These are phyloP conservation scores for Trichoderma polysporum DNA, from an alignment of 2,329 filamentous ascomycete species.

Conservation along the genomic window DNA sequence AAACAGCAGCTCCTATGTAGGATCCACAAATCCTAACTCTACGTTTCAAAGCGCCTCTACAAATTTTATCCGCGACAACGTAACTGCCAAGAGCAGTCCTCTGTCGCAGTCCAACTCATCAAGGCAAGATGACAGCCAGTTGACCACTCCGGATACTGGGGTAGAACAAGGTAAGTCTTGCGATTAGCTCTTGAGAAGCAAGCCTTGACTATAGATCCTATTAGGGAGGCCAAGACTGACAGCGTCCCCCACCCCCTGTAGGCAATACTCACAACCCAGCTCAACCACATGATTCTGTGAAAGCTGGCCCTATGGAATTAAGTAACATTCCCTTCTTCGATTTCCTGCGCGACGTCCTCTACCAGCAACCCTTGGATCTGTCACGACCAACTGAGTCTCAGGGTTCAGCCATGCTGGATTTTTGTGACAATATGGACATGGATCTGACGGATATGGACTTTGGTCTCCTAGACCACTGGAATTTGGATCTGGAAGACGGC, in stretches of 20 bases:
- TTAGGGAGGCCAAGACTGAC: conserved; percentile 5
- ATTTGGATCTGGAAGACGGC: conserved; percentile 35
- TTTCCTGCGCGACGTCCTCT: conserved; percentile 52
- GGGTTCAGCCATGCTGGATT: conserved; percentile 48
- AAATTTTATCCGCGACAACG: conserved; percentile 24
- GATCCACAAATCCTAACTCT: conserved; percentile 24
- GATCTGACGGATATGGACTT: conserved; percentile 55
- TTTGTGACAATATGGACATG: conserved; percentile 49
- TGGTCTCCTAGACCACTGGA: conserved; percentile 51
- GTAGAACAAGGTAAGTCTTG: conserved; percentile 32
- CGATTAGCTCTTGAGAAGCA: not conserved
- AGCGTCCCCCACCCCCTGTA: not conserved
- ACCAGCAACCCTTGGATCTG: conserved; percentile 43
- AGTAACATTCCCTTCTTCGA: conserved; percentile 47
- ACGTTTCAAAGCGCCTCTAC: conserved; percentile 24
- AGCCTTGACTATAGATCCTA: not conserved
- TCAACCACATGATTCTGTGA: conserved; percentile 16
- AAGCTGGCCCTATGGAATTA: conserved; percentile 30
- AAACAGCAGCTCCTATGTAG: not conserved
- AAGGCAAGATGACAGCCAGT: conserved; percentile 36
- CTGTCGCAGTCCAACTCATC: conserved; percentile 27
- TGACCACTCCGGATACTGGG: conserved; percentile 37
- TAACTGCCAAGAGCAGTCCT: conserved; percentile 30
- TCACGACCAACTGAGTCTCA: conserved; percentile 41
- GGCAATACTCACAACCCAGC: conserved; percentile 14